Base-by-base conservation (phyloP, 371 early-diverging fungal species). In the Mortierella sp. region DNA sequence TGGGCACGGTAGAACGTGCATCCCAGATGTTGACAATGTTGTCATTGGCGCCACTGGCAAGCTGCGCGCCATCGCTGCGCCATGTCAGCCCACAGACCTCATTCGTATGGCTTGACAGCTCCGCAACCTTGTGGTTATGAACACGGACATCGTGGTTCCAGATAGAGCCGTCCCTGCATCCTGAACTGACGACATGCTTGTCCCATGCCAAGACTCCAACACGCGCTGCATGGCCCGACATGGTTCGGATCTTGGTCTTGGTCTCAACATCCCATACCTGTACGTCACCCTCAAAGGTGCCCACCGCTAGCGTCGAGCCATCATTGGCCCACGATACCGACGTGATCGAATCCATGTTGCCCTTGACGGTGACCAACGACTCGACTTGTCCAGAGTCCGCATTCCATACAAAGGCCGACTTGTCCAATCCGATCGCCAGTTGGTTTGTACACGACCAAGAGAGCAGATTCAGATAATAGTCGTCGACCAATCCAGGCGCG, bases 31-130 rank as follows among this genome's bases (percentile, higher is more conserved):
- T 95, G 28, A 99, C 96, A 38, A 93, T 78, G 82, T 99, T 99
- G 84, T 99, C 99, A 89, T 99, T 99, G 5, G 99, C 98, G 16
- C 99, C 99, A 88, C 96, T 96, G 2, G 99, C 99, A 24, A 99
- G 91, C 65, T 94, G 89, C 13, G 84, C 88, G 6, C 98, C 97
- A 88, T 98, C 99, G 5, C 90, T 79, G 48, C 96, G 91, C 99
- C 99, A 99, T 72, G 93, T 91, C 42, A 99, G 90, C 21, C 99
- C 99, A 89, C 99, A 99, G 8, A 98, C 97, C 80, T 98, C 98
- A 42, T 90, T 91, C 34, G 91, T 89, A 88, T 98, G 99, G 1
- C 90, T 93, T 16, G 87, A 47, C 11, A 97, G 88, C 83, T 93
- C 94, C 2, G 92, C 91, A 0, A 92, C 89, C 72, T 95, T 94